These are phyloP conservation scores for Reutealis trisperma DNA, from an alignment of 345 rosid genomes.

Conservation along the genomic window DNA sequence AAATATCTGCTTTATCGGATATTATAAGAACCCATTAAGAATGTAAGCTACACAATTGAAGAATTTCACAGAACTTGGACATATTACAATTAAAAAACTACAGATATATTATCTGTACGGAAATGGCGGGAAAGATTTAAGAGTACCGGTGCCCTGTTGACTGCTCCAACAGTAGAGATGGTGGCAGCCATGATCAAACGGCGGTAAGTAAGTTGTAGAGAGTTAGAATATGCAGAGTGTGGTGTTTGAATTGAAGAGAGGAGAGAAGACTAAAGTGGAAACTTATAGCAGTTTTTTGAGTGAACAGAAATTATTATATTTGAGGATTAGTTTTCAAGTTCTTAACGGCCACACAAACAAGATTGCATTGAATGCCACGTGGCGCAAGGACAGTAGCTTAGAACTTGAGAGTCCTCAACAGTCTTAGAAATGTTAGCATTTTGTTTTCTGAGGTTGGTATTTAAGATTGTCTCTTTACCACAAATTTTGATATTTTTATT, in stretches of 20 bases:
- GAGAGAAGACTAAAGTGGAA: background rate
- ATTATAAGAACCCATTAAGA: too few relatives aligned
- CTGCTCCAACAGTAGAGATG: constrained; percentile 73
- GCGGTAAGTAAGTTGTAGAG: background rate
- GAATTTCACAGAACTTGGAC: background rate
- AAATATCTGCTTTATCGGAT: too few relatives aligned
- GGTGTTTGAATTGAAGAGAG: background rate
- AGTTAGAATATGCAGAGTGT: background rate
- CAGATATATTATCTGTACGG: too few relatives aligned
- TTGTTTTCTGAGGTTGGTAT: constrained; percentile 14
- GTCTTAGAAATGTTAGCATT: constrained; percentile 20
- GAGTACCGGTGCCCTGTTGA: constrained; percentile 75
- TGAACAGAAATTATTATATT: constrained; percentile 28
- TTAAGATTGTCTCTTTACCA: constrained; percentile 27
- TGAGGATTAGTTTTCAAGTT: constrained; percentile 23
- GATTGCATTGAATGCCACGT: constrained; percentile 46
- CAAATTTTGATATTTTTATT: constrained; percentile 3
- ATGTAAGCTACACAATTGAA: background rate
- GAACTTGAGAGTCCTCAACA: background rate
- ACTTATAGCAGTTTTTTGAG: constrained; percentile 32
- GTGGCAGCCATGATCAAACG: constrained; percentile 70
- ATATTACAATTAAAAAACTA: too few relatives aligned
- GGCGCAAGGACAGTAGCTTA: constrained; percentile 20
- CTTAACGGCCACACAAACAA: constrained; percentile 48
- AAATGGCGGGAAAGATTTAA: background rate